Conservation (phyloP, 805 yeast genomes). For the Ogataea siamensis region DNA sequence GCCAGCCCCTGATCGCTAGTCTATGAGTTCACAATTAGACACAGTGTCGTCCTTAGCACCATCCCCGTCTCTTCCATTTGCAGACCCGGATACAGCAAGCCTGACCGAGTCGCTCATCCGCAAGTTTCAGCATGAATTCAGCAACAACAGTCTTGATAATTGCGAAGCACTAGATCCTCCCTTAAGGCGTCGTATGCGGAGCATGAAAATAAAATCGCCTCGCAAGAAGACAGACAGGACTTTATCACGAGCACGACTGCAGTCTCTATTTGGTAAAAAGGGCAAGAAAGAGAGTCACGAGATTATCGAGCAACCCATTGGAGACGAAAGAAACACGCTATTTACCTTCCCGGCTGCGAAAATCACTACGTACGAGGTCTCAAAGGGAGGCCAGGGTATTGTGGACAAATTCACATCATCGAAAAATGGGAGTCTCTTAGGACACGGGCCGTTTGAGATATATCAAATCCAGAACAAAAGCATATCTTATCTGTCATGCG, state of each 20-base stretch:
- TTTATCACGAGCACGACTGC: constrained; percentile 15
- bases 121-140: constrained; percentile 20
- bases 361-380: constrained; percentile 19
- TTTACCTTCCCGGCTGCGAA: constrained; percentile 13
- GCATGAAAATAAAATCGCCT: constrained; percentile 16
- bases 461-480: constrained; percentile 53
- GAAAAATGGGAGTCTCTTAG: constrained; percentile 46
- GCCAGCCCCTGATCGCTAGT: background rate
- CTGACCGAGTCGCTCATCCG: constrained; percentile 21
- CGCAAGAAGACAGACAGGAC: constrained; percentile 16
- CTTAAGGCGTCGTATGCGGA: constrained; percentile 9
- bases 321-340: constrained; percentile 14
- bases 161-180: background rate
- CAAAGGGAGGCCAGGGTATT: constrained; percentile 3
- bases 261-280: constrained; percentile 17
- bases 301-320: background rate
- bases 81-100: constrained; percentile 15
- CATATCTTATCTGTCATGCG: constrained; percentile 64
- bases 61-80: no score
- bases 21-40: constrained; percentile 1
- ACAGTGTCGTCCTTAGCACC: background rate
- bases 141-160: background rate
- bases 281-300: constrained; percentile 8
- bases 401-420: constrained; percentile 4
- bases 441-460: constrained; percentile 59